These are phyloP conservation scores for Flaveria linearis DNA, from an alignment of 129 eudicot genomes.

Conservation along the genomic window DNA sequence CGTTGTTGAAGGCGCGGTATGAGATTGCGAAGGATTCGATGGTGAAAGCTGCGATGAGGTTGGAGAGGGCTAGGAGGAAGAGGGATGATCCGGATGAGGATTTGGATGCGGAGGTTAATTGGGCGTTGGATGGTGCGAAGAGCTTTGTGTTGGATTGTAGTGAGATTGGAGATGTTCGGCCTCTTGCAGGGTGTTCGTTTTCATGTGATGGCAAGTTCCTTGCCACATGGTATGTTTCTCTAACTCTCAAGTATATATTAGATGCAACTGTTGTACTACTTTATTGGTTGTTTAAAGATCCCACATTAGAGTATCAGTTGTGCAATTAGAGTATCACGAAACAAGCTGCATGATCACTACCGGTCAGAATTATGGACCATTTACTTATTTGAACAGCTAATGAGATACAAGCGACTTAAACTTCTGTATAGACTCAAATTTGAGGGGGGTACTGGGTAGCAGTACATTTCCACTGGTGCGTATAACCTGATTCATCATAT, in stretches of 20 bases:
- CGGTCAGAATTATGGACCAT: no score
- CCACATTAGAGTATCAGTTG: not conserved
- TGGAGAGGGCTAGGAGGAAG: constrained; percentile 74
- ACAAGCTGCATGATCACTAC: no score
- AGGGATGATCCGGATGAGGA: constrained; percentile 97
- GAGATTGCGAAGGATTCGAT: constrained; percentile 71
- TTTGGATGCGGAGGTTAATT: constrained; percentile 82
- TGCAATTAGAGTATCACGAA: no score
- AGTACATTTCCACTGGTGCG: not conserved
- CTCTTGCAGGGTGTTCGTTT: constrained; percentile 86
- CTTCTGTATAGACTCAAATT: no score
- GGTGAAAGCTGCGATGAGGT: constrained; percentile 60
- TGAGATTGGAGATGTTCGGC: constrained; percentile 91
- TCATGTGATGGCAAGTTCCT: constrained; percentile 75
- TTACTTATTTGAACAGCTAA: no score
- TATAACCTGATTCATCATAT: not conserved
- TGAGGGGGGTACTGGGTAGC: no score
- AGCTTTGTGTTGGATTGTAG: constrained; percentile 60
- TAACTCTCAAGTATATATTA: not conserved
- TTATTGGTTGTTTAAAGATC: not conserved
- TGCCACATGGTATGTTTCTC: constrained; percentile 75
- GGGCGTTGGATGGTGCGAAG: constrained; percentile 71
- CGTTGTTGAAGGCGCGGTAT: constrained; percentile 62
- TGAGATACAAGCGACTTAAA: no score
- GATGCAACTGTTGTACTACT: not conserved